These are phyloP conservation scores for Priceomyces haplophilus DNA, from an alignment of 805 yeast genomes.

Conservation along the genomic window DNA sequence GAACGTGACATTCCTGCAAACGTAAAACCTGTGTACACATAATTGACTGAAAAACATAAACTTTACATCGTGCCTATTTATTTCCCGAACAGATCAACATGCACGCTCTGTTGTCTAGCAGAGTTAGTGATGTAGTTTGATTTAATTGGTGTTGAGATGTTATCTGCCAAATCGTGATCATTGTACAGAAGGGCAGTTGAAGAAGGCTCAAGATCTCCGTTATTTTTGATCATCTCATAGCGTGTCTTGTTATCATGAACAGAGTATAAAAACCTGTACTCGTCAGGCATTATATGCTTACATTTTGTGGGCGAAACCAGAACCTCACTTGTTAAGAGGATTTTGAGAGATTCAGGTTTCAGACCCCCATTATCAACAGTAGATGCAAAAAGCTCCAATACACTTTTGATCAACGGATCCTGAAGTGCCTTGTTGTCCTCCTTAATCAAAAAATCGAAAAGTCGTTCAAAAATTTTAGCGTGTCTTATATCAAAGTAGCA, in stretches of 20 bases:
- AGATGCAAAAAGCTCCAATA: constrained; percentile 18
- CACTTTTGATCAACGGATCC: constrained; percentile 22
- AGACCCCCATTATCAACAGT: constrained; percentile 17
- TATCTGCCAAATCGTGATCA: constrained; percentile 2
- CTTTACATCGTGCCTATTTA: background rate
- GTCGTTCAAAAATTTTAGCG: constrained; percentile 16
- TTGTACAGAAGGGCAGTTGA: constrained; percentile 3
- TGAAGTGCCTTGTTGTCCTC: constrained; percentile 8
- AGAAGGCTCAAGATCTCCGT: background rate
- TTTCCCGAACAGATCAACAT: constrained; percentile 25
- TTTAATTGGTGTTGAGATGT: constrained; percentile 7
- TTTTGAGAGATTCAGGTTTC: constrained; percentile 3
- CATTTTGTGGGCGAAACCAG: constrained; percentile 5
- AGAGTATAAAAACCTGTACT: constrained; percentile 16
- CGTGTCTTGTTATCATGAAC: constrained; percentile 1
- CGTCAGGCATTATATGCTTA: constrained; percentile 9
- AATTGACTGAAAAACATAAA: background rate
- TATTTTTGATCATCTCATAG: background rate
- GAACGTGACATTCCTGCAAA: background rate
- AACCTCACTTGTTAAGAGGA: background rate
- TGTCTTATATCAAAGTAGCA: constrained; percentile 27
- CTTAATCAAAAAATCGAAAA: constrained; percentile 17
- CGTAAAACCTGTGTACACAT: background rate
- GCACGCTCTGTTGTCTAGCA: constrained; percentile 30
- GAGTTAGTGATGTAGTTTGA: constrained; percentile 13